Base-by-base conservation (phyloP, 1,284 basidiomycete species). In the Cerrena zonata region DNA sequence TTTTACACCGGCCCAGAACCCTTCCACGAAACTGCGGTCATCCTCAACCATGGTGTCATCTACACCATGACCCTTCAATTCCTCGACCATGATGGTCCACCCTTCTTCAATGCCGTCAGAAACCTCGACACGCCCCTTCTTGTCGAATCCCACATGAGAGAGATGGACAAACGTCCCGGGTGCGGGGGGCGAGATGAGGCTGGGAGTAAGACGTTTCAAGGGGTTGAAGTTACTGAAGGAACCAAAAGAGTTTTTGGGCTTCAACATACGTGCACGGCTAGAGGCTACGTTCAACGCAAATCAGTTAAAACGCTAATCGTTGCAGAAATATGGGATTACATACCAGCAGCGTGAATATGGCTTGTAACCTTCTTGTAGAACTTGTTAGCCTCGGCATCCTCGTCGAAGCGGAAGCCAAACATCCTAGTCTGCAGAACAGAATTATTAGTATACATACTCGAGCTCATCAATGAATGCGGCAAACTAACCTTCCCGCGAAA, bases 101-200 rank as follows among this genome's bases (percentile, higher is more conserved):
- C 79, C 79, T 3, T 83, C 82, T 61, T 92, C 89, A 26, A 93
- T 79, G 58, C 84, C 85, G 53, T 79, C 77, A 18, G 82, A 83
- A 11, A 82, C 79, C 69, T 91, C 90, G 47, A 90, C 81, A 47
- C 65, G 65, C 2, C 82, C 82, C 46, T 84, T 77, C 25, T 75
- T 70, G 58, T 84, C 81, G 59, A 89, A 80, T 10, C 92, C 91
- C 69, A 95, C 86, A 67, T 95, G 93, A 4, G 86, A 83, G 43
- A 94, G 79, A 62, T 94, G 93, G 59, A 85, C 79, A 73, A 94
- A 95, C n/a, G 86, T 82, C 47, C 81, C 77, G 2, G 79, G 77
- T 1, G 78, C 73, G 1, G 93, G 91, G 1, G 78, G 73, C 5
- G 89, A 89, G 56, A 94, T 91, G 70, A 85, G 75, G 15, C 79